Base-by-base conservation (phyloP, 2,329 filamentous ascomycete genomes). In the Chaetomium sp. region DNA sequence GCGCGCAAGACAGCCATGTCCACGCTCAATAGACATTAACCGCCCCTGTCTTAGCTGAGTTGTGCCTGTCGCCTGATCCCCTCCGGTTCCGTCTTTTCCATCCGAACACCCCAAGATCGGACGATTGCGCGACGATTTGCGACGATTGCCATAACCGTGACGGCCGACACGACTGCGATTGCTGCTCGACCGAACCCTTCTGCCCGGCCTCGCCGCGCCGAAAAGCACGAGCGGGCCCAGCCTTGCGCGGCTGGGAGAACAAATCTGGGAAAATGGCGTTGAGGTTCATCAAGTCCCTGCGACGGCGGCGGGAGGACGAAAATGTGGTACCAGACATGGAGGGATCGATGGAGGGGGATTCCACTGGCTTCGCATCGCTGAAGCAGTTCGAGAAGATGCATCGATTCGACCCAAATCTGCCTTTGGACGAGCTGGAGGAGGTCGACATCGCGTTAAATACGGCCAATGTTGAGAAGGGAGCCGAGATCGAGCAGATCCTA, bases 401-500 rank as follows among this genome's bases (percentile, higher is more conserved):
- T 74, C 82, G 84, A 69, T 83, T 87, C 75, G 87, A 90, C 67
- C 86, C 86, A 47, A 89, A 90, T 71, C 74, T 90, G 68, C 85
- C 86, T n/a, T 78, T 87, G 65, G 85, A 87, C 67, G 81, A 88
- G 56, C 76, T 85, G 59, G 83, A 85, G 66, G 84, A 87, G 74
- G 80, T 89, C 66, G 85, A 88, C 65, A 80, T 83, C 53, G 85
- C 82, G 31, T 79, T 87, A 54, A 76, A 81, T 50, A 81, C 81
- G 1, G 79, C 81, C 65, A 83, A 87, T 74, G 78, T 81, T 68
- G 83, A 83, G 70, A 83, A 84, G 73, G 84, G 83, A 62, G 75
- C 84, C 57, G 81, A 82, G 65, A 81, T 88, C 69, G 84, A 87
- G 70, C 81, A 84, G 69, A 83, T 85, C 55, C 76, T 84, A 64